Evolutionary conservation across 2,329 filamentous ascomycete species (phyloP), one percentile per base, ranked within the genome.

Genomic region (Fusarium siculi): DNA sequence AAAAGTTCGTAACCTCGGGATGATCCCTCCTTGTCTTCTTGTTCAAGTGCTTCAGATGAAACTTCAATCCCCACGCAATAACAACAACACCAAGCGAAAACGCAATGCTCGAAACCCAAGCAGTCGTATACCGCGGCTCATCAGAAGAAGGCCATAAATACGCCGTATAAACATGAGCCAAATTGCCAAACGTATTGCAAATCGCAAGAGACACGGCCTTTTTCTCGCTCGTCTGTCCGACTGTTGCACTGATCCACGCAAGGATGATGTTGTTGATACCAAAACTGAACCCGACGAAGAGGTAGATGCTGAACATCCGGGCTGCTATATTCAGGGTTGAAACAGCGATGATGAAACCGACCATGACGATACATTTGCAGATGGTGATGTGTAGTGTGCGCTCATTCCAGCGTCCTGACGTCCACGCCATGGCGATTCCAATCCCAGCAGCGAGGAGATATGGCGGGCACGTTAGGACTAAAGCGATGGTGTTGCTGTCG

Each of bases 381-480:
- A 70, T 66, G 2, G 68, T 70, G 9, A 70, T 61, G 5, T 70
- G 59, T 3, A 44, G 25, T 1, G 54, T 74, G 2, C 72, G 60
- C 68, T 86, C 85, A 59, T 86, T 84, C 75, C 83, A 82, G 2
- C 80, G 80, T 0, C 85, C 87, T 0, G 84, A 86, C 7, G 80
- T 70, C 72, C 72, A 74, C 2, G 72, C 72, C 25, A 74, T 73
- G 1, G 28, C 18, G 16, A 75, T 75, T 4, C 70, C 66, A 0
- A 76, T 63, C 0, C 47, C 49, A 14, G 73, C 85, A 1, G 86
- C 85, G 25, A 86, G 77, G 12, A 86, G 77, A 72, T 85, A 88
- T 1, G 86, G 86, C 0, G 87, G 87, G 37, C 84, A 85, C 16
- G 85, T 87, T 25, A 88, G 80, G 5, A 86, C 80, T 1, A 88